A percentile compares a stretch with the other conserved stretches of the same genome.
These are phyloP conservation scores for Teratosphaeria zuluensis DNA, from an alignment of 2,329 filamentous ascomycete genomes.

Conservation along the genomic window DNA sequence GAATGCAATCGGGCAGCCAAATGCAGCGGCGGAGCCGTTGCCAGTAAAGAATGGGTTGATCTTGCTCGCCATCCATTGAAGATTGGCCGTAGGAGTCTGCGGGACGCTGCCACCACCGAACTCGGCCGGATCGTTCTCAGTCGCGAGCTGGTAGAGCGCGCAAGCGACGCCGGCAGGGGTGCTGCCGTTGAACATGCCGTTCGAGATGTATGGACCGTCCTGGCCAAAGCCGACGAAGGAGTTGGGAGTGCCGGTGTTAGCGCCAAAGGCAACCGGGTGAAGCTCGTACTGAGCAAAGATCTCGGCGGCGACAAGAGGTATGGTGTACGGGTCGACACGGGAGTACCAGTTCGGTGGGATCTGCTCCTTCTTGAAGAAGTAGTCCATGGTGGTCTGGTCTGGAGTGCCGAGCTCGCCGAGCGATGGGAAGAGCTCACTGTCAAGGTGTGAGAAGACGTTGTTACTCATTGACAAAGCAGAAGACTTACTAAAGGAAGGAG, in stretches of 20 bases:
- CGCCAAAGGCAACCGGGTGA: conserved; percentile 33
- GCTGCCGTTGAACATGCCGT: conserved; percentile 27
- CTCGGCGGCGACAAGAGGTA: conserved; percentile 19
- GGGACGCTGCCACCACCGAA: conserved; percentile 6
- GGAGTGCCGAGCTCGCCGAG: conserved; percentile 2
- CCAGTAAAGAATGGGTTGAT: background rate
- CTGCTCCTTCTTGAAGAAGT: conserved; percentile 23
- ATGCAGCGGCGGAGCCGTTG: background rate
- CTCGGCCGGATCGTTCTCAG: conserved; percentile 14
- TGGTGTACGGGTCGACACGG: conserved; percentile 13
- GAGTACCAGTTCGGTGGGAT: conserved; percentile 25
- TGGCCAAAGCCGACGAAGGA: conserved; percentile 25
- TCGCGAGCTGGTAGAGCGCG: conserved; percentile 33
- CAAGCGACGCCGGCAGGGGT: conserved; percentile 24
- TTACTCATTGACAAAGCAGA: conserved; percentile 23
- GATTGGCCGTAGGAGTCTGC: background rate
- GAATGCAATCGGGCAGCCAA: background rate
- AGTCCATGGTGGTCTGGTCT: conserved; percentile 15
- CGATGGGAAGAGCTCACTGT: conserved; percentile 5
- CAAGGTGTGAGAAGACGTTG: conserved; percentile 3
- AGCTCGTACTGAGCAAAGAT: conserved; percentile 27
- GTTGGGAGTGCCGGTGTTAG: conserved; percentile 32
- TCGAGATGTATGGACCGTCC: conserved; percentile 26
- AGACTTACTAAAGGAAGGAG: conserved; percentile 29
- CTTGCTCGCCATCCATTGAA: background rate